Percentiles rank a stretch among this genome's conserved stretches.
phyloP scores from a whole-genome alignment of 768 basidiomycete genomes.

The Lactarius deliciosus region DNA sequence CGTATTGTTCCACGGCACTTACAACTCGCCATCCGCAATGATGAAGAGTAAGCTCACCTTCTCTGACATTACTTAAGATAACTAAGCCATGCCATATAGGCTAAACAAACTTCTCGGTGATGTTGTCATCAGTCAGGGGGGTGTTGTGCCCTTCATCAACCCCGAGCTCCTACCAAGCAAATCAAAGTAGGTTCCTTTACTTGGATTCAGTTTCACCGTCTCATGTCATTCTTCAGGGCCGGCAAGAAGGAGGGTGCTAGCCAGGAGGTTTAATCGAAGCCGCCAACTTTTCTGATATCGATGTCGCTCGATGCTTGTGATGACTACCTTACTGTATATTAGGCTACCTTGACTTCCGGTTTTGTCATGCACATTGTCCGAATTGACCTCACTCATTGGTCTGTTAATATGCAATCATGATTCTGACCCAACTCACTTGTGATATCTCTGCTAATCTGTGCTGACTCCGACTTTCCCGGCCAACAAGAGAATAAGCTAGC shows the following conservation, averaged over 20 bases:
- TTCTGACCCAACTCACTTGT: too few relatives aligned
- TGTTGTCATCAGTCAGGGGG: slow-evolving; percentile 94
- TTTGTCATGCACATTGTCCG: neutral
- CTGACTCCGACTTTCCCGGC: too few relatives aligned
- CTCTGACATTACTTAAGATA: too few relatives aligned
- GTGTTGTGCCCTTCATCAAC: slow-evolving; percentile 85
- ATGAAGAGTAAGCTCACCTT: slow-evolving; percentile 65
- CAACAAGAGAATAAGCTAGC: too few relatives aligned
- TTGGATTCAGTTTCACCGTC: neutral
- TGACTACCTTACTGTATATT: slow-evolving; percentile 24
- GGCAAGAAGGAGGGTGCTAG: slow-evolving; percentile 47
- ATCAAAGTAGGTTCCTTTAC: slow-evolving; percentile 34
- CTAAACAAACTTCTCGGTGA: slow-evolving; percentile 69
- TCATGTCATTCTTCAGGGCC: slow-evolving; percentile 30
- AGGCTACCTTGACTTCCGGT: neutral
- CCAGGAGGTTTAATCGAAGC: slow-evolving; percentile 42
- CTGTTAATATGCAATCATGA: too few relatives aligned
- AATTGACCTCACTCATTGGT: too few relatives aligned
- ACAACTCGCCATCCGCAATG: slow-evolving; percentile 90
- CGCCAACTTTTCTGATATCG: neutral
- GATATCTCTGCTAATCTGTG: too few relatives aligned
- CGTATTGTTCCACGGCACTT: slow-evolving; percentile 94
- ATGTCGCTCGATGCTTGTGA: slow-evolving; percentile 8
- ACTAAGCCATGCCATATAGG: slow-evolving; percentile 37
- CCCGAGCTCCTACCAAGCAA: slow-evolving; percentile 55